Conservation (phyloP, 371 early-diverging fungal species). For the Saksenaea vasiformis region DNA sequence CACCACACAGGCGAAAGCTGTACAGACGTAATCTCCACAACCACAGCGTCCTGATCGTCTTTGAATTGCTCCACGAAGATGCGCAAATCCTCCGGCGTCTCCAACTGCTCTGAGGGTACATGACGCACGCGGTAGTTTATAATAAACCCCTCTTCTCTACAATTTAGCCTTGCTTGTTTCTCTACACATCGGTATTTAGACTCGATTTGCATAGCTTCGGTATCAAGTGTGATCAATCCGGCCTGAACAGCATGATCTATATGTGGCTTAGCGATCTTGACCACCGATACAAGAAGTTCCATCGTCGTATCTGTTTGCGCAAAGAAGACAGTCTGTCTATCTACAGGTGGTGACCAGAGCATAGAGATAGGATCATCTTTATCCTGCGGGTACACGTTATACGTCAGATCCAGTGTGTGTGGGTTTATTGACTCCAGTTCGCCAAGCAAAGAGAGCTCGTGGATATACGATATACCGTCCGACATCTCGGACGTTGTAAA, state of each 20-base stretch:
- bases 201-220: background rate
- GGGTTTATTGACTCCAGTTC: background rate
- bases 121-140: background rate
- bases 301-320: background rate
- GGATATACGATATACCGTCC: background rate
- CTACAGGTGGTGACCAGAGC: background rate
- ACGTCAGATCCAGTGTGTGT: background rate
- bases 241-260: background rate
- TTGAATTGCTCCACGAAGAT: background rate
- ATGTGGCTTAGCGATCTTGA: background rate
- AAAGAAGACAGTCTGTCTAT: background rate
- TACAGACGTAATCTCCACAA: background rate
- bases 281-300: background rate
- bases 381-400: background rate
- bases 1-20: conserved; percentile 31
- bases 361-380: background rate
- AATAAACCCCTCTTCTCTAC: background rate
- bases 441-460: background rate
- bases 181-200: background rate
- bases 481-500: background rate
- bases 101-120: background rate
- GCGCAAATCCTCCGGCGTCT: background rate
- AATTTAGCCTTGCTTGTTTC: background rate
- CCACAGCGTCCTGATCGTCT: background rate
- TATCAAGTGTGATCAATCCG: background rate